phyloP scores from a whole-genome alignment of 495 filamentous ascomycete genomes.

The Neurospora sp. region DNA sequence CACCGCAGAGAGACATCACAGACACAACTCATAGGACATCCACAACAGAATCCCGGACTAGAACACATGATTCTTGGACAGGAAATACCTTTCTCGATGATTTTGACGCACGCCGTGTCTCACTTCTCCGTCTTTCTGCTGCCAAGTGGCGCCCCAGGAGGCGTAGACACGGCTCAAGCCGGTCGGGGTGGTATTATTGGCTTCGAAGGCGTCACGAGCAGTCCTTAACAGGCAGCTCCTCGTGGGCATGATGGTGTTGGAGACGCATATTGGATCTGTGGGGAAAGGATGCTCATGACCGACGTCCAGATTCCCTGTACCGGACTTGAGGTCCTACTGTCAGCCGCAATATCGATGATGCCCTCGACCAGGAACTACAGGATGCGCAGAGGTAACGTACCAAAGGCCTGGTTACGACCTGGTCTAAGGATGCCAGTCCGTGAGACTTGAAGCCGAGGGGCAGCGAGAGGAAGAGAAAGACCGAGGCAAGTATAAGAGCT shows the following conservation, averaged over 20 bases:
- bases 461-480: background rate
- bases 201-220: conserved; percentile 15
- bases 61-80: too few species aligned
- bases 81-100: too few species aligned
- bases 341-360: conserved; percentile 6
- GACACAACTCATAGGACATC: background rate
- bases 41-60: too few species aligned
- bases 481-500: conserved; percentile 10
- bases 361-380: background rate
- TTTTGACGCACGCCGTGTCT: background rate
- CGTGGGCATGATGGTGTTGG: conserved; percentile 5
- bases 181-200: conserved; percentile 15
- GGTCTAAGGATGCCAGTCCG: background rate
- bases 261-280: conserved; percentile 4
- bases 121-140: conserved; percentile 7
- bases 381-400: background rate
- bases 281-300: conserved; percentile 15
- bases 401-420: background rate
- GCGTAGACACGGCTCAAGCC: conserved; percentile 23
- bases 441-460: background rate
- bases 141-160: conserved; percentile 7
- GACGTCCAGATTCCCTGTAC: conserved; percentile 10
- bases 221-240: conserved; percentile 13
- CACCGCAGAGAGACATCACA: background rate
- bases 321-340: conserved; percentile 7